Evolutionary conservation across 148 eudicot genomes (phyloP).

Genomic region (Vaccinium myrtillus): DNA sequence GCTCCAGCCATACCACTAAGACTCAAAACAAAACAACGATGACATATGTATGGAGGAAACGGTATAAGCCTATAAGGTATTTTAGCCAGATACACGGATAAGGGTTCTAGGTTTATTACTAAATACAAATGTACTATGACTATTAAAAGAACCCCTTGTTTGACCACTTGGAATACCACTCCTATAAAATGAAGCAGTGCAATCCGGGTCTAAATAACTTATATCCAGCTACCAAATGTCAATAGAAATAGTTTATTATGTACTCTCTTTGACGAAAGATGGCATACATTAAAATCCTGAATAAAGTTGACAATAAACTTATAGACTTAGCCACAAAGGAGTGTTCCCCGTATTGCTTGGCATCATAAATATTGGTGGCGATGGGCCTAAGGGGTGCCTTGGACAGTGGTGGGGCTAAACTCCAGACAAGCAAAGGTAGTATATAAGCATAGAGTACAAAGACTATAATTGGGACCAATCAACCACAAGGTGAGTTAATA

Average conservation of each 20-base stretch:
- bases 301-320: conserved; percentile 36
- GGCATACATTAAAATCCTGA: conserved; percentile 17
- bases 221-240: background rate
- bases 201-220: background rate
- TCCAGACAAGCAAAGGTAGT: background rate
- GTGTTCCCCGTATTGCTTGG: conserved; percentile 27
- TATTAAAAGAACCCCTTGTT: background rate
- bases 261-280: background rate
- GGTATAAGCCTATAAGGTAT: too few relatives aligned
- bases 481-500: conserved; percentile 1
- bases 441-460: background rate
- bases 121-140: background rate
- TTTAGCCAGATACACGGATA: background rate
- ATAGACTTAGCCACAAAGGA: background rate
- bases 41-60: background rate
- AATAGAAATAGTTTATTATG: background rate
- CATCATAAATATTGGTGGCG: conserved; percentile 30
- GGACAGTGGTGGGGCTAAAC: conserved; percentile 17
- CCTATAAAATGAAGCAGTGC: background rate
- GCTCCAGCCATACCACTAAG: background rate
- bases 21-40: background rate
- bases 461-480: conserved; percentile 17
- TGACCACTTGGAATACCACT: background rate
- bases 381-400: conserved; percentile 21
- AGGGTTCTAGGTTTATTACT: background rate